Evolutionary conservation across 352 stramenopile genomes (phyloP).

Genomic region (Phytophthora sp.): DNA sequence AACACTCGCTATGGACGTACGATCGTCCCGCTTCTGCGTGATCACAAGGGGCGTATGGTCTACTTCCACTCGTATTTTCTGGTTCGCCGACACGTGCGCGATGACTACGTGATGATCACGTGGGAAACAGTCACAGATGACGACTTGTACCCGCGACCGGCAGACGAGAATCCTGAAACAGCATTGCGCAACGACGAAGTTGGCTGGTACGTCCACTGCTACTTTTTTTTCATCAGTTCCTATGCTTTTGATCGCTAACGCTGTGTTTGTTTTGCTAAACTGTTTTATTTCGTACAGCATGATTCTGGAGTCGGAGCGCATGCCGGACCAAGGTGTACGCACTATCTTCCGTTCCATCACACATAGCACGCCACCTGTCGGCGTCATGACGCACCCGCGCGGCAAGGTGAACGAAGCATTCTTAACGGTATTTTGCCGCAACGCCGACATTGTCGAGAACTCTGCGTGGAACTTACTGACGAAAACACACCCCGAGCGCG

Average conservation of each 20-base stretch:
- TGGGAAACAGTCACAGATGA: constrained; percentile 77
- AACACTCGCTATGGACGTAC: constrained; percentile 83
- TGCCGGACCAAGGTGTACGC: constrained; percentile 55
- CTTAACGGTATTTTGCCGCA: constrained; percentile 78
- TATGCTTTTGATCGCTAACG: constrained; percentile 2
- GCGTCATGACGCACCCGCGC: constrained; percentile 67
- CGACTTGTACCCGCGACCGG: constrained; percentile 59
- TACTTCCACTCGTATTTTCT: constrained; percentile 86
- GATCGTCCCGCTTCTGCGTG: constrained; percentile 72
- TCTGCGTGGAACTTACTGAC: constrained; percentile 64
- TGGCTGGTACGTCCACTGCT: constrained; percentile 58
- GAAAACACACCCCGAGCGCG: constrained; percentile 56
- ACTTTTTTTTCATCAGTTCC: neutral
- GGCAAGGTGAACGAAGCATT: constrained; percentile 82
- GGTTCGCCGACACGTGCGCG: constrained; percentile 59
- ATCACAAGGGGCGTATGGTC: constrained; percentile 60
- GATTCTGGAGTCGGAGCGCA: constrained; percentile 62
- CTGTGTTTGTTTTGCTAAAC: neutral
- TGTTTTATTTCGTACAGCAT: constrained; percentile 43
- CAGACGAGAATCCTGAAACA: constrained; percentile 57
- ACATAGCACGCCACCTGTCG: constrained; percentile 69
- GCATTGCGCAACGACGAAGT: constrained; percentile 80
- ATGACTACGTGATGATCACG: constrained; percentile 66
- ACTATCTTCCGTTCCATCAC: constrained; percentile 74
- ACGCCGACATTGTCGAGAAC: constrained; percentile 72